Base-by-base conservation (phyloP, 2,329 filamentous ascomycete species). In the Sarocladium oryzae region DNA sequence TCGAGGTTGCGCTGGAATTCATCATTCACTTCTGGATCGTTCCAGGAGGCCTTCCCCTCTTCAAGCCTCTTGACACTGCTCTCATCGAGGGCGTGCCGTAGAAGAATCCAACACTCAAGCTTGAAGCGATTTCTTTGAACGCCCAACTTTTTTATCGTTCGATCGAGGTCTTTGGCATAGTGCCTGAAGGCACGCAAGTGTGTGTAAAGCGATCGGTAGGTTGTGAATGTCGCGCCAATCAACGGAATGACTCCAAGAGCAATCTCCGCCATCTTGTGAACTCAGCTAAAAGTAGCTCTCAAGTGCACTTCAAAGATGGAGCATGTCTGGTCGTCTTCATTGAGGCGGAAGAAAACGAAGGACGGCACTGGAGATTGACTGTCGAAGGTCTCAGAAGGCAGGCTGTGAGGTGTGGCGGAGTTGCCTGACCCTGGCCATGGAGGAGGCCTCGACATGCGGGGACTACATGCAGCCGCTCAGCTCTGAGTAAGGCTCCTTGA, bases 91-190 rank as follows among this genome's bases (percentile, higher is more conserved):
- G 40, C 40, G 6, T 21, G 28, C n/a, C 16, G 21, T 9, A 45
- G 40, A 15, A 45, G 24, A 9, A 45, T 4, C 40, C 40, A 45
- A 30, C 40, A 45, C n/a, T 45, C 40, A 5, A 45, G 40, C 40
- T 45, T 45, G 40, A 45, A 45, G 4, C 24, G 21, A 18, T 45
- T 23, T n/a, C 24, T 26, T n/a, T 45, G 23, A 9, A 45, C 24
- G 13, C 24, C 18, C 21, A 45, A n/a, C 15, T 26, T 26, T 20
- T 45, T 45, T 10, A 23, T 45, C 9, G 40, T 45, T 26, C 40
- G 40, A 26, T 45, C 40, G 40, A 45, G 40, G 23, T 45, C 40
- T 30, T 45, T 45, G 13, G 40, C 40, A 18, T 45, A 45, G n/a
- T 45, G 40, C 28, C 40, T n/a, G 24, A 45, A 45, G 21, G 40